These are phyloP conservation scores for Lepidium didymum DNA, from an alignment of 345 rosid genomes.

Conservation along the genomic window DNA sequence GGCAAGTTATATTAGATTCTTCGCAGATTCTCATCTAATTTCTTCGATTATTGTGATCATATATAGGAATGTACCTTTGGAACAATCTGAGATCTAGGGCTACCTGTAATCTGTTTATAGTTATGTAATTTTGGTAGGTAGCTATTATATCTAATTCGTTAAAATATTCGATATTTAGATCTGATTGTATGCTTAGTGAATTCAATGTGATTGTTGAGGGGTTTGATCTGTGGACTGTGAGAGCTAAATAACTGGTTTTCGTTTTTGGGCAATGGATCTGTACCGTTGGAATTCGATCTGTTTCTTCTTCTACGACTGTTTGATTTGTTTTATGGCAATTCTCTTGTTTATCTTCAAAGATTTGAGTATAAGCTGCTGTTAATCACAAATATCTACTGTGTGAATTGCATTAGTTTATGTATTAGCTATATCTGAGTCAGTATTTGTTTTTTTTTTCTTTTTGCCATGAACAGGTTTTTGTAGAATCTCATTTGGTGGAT, in stretches of 20 bases:
- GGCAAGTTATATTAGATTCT: constrained; percentile 1
- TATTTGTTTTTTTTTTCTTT: neutral
- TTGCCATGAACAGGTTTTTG: neutral
- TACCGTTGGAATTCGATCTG: neutral
- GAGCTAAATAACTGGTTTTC: neutral
- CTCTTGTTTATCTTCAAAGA: neutral
- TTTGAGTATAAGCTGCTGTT: neutral
- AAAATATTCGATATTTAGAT: neutral
- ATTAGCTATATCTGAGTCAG: too few species aligned
- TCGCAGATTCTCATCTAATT: neutral
- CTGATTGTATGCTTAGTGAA: neutral
- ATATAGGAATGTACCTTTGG: neutral
- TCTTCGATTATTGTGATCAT: neutral
- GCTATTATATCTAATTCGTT: neutral
- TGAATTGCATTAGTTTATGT: too few species aligned
- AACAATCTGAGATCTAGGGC: neutral
- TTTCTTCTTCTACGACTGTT: neutral
- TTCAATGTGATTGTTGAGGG: neutral
- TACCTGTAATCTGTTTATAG: neutral
- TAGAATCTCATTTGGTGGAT: neutral
- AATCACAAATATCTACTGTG: neutral
- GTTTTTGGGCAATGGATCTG: neutral
- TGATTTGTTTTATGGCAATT: neutral
- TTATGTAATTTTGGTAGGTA: neutral
- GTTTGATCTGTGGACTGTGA: neutral